phyloP scores from a whole-genome alignment of 176 grass and related monocot genomes.

The Dactylis glomerata region DNA sequence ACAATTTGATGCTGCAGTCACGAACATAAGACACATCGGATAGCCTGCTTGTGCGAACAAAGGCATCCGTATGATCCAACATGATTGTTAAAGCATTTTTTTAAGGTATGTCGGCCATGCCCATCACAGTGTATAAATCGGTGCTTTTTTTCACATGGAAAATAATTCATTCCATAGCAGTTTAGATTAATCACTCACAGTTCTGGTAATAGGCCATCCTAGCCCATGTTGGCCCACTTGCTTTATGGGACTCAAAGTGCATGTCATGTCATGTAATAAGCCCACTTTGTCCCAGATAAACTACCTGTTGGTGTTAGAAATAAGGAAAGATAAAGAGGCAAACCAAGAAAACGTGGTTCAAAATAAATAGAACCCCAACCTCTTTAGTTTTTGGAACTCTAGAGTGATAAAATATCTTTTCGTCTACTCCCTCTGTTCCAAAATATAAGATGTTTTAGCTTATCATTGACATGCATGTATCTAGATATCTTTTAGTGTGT shows the following conservation, averaged over 20 bases:
- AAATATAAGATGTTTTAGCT: no score
- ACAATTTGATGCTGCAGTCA: background rate
- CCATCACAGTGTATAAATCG: background rate
- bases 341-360: background rate
- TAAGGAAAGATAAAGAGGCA: background rate
- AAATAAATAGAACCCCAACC: background rate
- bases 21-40: background rate
- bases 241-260: background rate
- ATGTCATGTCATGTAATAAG: conserved; percentile 7
- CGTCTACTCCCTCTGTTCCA: no score
- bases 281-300: background rate
- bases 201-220: background rate
- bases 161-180: background rate
- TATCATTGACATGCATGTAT: no score
- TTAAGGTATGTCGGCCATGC: conserved; percentile 4
- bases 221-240: background rate
- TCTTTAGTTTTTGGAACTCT: background rate
- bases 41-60: background rate
- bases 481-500: no score
- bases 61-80: conserved; percentile 2
- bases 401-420: background rate
- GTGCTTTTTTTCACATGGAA: background rate
- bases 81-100: background rate
- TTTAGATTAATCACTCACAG: background rate
- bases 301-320: background rate